Conservation (phyloP, 108 stramenopile species). For the Skeletonema grethae region DNA sequence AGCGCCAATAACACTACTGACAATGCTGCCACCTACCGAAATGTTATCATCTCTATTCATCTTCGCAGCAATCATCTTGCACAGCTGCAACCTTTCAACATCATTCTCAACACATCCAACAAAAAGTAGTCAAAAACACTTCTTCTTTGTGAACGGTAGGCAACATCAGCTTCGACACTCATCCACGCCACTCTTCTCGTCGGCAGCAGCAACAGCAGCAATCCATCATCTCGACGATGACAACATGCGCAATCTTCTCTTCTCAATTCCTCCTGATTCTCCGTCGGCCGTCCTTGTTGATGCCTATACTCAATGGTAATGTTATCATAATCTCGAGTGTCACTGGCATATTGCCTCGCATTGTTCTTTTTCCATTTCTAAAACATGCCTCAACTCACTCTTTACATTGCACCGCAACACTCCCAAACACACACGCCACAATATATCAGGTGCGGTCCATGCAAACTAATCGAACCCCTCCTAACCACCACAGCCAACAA, state of each 20-base stretch:
- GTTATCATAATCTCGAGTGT: neutral
- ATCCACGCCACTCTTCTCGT: neutral
- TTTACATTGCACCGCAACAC: no score
- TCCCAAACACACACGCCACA: no score
- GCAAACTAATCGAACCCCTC: conserved; percentile 66
- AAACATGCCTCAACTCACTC: no score
- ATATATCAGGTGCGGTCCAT: conserved; percentile 58
- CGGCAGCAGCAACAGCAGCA: conserved; percentile 6
- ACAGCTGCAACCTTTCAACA: neutral
- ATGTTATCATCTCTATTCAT: neutral
- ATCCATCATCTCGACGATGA: conserved; percentile 33
- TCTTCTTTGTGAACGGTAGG: neutral
- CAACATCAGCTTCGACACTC: neutral
- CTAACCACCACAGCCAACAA: conserved; percentile 22
- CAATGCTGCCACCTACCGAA: neutral
- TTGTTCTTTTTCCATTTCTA: no score
- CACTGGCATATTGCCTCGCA: no score
- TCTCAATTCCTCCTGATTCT: conserved; percentile 12
- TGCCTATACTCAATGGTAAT: conserved; percentile 17
- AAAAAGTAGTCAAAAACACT: neutral
- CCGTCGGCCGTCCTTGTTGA: conserved; percentile 39
- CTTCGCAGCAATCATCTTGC: neutral
- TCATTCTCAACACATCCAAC: neutral
- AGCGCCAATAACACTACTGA: neutral
- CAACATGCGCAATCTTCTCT: conserved; percentile 39